Evolutionary conservation across 1,284 basidiomycete species (phyloP), one percentile per base, ranked within the genome.

Genomic region (Puccinia sorghi): DNA sequence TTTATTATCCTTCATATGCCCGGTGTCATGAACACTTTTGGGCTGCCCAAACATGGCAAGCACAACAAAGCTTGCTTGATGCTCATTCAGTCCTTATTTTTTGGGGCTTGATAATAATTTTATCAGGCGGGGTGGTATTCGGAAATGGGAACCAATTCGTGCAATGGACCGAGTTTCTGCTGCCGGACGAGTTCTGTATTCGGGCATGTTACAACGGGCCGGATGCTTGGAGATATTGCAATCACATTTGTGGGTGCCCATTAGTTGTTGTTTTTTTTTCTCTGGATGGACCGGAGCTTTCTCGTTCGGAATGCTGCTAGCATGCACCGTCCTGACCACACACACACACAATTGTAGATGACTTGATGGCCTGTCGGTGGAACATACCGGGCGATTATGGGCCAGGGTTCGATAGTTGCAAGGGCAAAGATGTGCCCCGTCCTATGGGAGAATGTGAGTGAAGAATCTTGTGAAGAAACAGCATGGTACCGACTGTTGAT

Each of bases 391-490:
- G 75, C 0, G 66, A 67, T 41, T 77, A 77, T 39, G 48, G 39
- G 27, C 64, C 66, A 15, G 75, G 75, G 22, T 77, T 77, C 15
- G 75, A 77, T 39, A 56, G 66, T 17, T 77, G 75, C 37, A 56
- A 70, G n/a, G 75, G 75, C 25, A 48, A 43, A 11, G 75, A 77
- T 61, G 75, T 77, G 20, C 50, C 63, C 3, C 75, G 43, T n/a
- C 75, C 75, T 2, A 77, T 77, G 75, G 75, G 75, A 8, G 75
- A 77, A 77, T 77, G 75, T 77, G 22, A 70, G 73, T 50, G 22
- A 17, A 41, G 11, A 11, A 48, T 1, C 17, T 13, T 61, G 73
- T 50, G 22, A 17, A 41, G 11, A 11, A 48, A 3, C 17, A 12
- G 17, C 22, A n/a, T 67, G 32, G 32, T 32, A 2, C 32, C 32